phyloP scores from a whole-genome alignment of 192 early-diverging fungal genomes.

The Backusella westeae region DNA sequence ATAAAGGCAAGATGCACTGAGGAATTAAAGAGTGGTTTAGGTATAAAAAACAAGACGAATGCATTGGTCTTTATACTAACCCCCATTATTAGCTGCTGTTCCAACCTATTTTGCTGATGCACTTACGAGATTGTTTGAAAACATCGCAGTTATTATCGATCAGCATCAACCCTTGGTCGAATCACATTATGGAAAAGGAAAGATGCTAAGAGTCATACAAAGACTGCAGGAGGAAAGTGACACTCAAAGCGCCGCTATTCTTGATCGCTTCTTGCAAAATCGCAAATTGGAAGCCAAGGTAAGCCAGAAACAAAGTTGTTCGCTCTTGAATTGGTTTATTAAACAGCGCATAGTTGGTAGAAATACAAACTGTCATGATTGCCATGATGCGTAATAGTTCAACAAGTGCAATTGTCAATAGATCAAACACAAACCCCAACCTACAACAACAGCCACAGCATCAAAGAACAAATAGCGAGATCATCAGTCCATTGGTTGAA shows the following conservation, averaged over 20 bases:
- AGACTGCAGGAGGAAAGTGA: constrained; percentile 88
- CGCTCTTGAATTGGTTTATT: not conserved
- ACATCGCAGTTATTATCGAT: constrained; percentile 83
- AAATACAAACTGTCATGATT: constrained; percentile 52
- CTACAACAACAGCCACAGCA: not conserved
- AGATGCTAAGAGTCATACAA: constrained; percentile 86
- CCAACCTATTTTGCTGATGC: constrained; percentile 73
- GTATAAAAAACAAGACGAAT: not conserved
- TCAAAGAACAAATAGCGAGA: constrained; percentile 15
- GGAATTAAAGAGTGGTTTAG: constrained; percentile 41
- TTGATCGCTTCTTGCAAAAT: constrained; percentile 81
- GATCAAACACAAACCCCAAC: constrained; percentile 13
- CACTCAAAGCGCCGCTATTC: constrained; percentile 67
- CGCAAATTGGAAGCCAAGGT: constrained; percentile 43
- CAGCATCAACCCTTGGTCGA: constrained; percentile 85
- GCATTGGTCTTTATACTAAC: not conserved
- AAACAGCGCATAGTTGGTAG: constrained; percentile 40
- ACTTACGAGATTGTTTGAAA: constrained; percentile 87
- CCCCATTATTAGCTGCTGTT: constrained; percentile 25
- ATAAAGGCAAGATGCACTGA: constrained; percentile 76
- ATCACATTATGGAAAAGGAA: constrained; percentile 82
- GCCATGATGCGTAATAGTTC: constrained; percentile 35
- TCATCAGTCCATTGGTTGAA: constrained; percentile 53
- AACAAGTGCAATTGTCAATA: constrained; percentile 15
- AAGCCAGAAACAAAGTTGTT: not conserved